Percentiles rank a stretch among this genome's conserved stretches.
Evolutionary conservation across 169 alveolate species (phyloP).

Genomic region (Eimeria necatrix): DNA sequence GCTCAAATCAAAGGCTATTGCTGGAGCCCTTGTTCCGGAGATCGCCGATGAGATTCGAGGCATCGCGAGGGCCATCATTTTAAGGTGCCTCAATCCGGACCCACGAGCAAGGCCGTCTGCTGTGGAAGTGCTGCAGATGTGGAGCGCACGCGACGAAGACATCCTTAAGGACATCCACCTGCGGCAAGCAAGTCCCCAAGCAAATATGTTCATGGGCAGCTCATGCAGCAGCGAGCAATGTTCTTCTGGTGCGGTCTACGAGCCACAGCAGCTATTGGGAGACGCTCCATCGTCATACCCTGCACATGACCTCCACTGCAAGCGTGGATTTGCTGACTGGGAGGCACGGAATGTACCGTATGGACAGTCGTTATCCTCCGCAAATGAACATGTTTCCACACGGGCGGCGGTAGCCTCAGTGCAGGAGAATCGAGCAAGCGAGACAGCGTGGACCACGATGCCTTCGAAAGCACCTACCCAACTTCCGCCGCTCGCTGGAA

Average conservation of each 20-base stretch:
- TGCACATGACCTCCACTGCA: neutral
- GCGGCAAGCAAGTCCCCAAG: neutral
- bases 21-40: slow-evolving; percentile 76
- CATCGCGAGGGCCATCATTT: slow-evolving; percentile 87
- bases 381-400: neutral
- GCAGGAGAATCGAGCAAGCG: slow-evolving; percentile 27
- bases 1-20: slow-evolving; percentile 80
- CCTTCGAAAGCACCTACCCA: neutral
- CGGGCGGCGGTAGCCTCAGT: neutral
- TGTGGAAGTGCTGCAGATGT: slow-evolving; percentile 85
- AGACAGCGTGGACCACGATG: neutral
- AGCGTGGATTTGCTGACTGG: neutral
- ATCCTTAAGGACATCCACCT: slow-evolving; percentile 81
- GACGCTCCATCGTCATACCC: neutral
- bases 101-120: slow-evolving; percentile 91
- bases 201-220: neutral
- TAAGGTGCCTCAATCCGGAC: slow-evolving; percentile 86
- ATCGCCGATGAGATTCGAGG: slow-evolving; percentile 81
- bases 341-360: neutral
- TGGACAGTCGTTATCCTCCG: neutral
- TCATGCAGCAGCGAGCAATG: neutral
- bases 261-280: neutral
- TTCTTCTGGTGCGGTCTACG: neutral
- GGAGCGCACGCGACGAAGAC: slow-evolving; percentile 85
- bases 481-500: neutral